Evolutionary conservation across 73 alveolate genomes (phyloP).

Genomic region (Paramecium caudatum): DNA sequence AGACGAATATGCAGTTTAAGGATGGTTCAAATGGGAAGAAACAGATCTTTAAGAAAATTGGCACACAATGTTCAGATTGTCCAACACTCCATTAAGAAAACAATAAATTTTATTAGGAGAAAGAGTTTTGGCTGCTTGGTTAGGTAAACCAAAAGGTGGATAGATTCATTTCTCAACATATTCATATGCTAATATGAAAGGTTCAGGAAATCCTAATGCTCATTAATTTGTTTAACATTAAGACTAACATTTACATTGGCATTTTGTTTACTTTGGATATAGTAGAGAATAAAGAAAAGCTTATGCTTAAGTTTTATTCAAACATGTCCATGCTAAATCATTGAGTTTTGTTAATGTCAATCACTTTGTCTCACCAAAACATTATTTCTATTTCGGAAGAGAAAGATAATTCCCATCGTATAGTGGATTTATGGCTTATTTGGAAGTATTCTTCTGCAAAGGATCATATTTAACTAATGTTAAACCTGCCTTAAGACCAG

Average conservation of each 20-base stretch:
- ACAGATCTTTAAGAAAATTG: constrained; percentile 12
- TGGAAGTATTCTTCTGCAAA: constrained; percentile 45
- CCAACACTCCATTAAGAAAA: constrained; percentile 28
- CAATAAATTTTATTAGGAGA: constrained; percentile 51
- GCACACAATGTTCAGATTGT: constrained; percentile 55
- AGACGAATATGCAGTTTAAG: constrained; percentile 52
- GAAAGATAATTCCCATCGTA: constrained; percentile 44
- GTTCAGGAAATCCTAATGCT: constrained; percentile 59
- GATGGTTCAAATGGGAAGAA: constrained; percentile 63
- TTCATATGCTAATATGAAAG: constrained; percentile 58
- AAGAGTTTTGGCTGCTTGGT: constrained; percentile 66
- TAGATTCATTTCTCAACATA: constrained; percentile 50
- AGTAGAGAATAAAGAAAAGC: constrained; percentile 55
- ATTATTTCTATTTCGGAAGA: constrained; percentile 59
- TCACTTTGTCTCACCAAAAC: constrained; percentile 35
- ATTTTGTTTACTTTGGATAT: constrained; percentile 56
- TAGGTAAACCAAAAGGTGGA: constrained; percentile 62
- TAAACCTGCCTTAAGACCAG: constrained; percentile 48
- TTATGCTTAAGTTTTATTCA: constrained; percentile 65
- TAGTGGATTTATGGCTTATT: constrained; percentile 37
- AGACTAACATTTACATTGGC: constrained; percentile 31
- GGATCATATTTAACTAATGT: constrained; percentile 19
- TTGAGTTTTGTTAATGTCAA: constrained; percentile 23
- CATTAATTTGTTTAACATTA: constrained; percentile 1
- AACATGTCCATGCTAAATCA: constrained; percentile 51